Evolutionary conservation across 2,329 filamentous ascomycete genomes (phyloP), one percentile per base, ranked within the genome.

Genomic region (Emergomyces pasteurianus): DNA sequence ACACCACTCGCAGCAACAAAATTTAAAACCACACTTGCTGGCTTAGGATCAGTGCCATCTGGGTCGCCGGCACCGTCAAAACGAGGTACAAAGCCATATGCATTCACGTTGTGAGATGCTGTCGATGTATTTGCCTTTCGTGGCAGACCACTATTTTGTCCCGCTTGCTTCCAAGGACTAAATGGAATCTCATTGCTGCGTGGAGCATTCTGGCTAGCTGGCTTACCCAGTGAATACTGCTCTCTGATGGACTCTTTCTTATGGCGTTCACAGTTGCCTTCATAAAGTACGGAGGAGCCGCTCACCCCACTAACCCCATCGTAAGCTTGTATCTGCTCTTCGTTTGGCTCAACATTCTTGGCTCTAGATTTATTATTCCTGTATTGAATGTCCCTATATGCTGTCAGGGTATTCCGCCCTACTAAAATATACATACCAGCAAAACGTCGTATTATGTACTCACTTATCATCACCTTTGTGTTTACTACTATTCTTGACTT

Each of bases 31-130:
- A n/a, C 28, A 23, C 5, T 54, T 60, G 12, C 31, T 52, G 52
- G 31, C 28, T 56, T 47, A n/a, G 53, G 40, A 21, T 23, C 43
- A 10, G 46, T 52, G 7, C 40, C 57, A 18, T 38, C 34, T 26
- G 49, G 40, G 53, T 70, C 68, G 21, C 62, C 66, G n/a, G 67
- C 59, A 10, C 71, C 70, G 58, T 72, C 71, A 57, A 69, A 69
- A 18, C 65, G 63, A 42, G 69, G 69, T 10, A 72, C 62, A 56
- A 67, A 67, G 1, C 67, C 71, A 61, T 71, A 69, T 10, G 66
- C 69, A 59, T 69, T 71, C 49, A 71, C 65, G 47, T 68, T 69
- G 36, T 69, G 68, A n/a, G 68, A 66, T 31, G 67, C 64, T 36
- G 69, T 66, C 5, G 68, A 60, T 10, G 69, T 67, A n/a, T 65